A percentile compares a stretch with the other conserved stretches of the same genome.
Evolutionary conservation across 2,329 filamentous ascomycete genomes (phyloP).

Genomic region (Mycosphaerella sp.): DNA sequence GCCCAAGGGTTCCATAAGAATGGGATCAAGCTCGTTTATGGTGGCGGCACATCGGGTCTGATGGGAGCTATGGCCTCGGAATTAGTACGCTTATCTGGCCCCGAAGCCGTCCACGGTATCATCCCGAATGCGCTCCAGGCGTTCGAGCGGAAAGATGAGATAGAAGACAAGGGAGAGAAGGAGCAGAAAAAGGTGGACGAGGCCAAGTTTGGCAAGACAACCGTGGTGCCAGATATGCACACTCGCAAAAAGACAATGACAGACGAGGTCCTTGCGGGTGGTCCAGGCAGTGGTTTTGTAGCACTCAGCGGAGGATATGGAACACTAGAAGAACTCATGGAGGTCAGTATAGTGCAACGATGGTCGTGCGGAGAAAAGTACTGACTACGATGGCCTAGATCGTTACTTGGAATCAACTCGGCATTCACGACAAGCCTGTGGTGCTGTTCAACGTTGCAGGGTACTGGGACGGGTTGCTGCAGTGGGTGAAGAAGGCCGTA

Average conservation of each 20-base stretch:
- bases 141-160: constrained; percentile 25
- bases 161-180: constrained; percentile 36
- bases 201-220: constrained; percentile 71
- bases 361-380: too few species aligned
- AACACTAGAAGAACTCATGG: constrained; percentile 91
- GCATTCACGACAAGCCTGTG: constrained; percentile 76
- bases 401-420: constrained; percentile 81
- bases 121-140: constrained; percentile 75
- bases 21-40: constrained; percentile 81
- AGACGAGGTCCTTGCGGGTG: constrained; percentile 72
- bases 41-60: constrained; percentile 84
- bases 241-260: constrained; percentile 93
- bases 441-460: constrained; percentile 58
- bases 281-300: constrained; percentile 79
- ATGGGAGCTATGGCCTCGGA: constrained; percentile 95
- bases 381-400: constrained; percentile 34
- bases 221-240: constrained; percentile 92
- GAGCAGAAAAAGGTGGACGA: constrained; percentile 50
- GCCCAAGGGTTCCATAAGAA: constrained; percentile 66
- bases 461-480: constrained; percentile 82
- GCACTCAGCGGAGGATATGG: constrained; percentile 86
- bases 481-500: constrained; percentile 72
- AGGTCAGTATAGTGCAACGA: constrained; percentile 34
- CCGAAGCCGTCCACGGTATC: constrained; percentile 78
- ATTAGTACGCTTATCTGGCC: constrained; percentile 74